These are phyloP conservation scores for Mangifera indica DNA, from an alignment of 345 rosid species.

Conservation along the genomic window DNA sequence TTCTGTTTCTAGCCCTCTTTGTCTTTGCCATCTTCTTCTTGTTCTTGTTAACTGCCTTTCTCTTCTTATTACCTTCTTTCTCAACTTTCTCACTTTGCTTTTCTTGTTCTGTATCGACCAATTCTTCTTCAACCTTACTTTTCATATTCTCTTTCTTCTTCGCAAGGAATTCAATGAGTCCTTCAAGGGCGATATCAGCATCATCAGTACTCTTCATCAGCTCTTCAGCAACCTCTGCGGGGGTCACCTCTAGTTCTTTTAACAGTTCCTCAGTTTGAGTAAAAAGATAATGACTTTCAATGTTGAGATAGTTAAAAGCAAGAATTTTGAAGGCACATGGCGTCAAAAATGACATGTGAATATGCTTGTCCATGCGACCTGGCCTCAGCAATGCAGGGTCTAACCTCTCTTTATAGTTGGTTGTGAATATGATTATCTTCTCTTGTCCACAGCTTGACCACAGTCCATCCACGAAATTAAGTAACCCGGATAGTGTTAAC, in stretches of 20 bases:
- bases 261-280: slow-evolving; percentile 39
- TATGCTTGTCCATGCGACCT: slow-evolving; percentile 44
- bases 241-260: slow-evolving; percentile 35
- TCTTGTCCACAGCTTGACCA: slow-evolving; percentile 30
- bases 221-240: slow-evolving; percentile 51
- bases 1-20: neutral
- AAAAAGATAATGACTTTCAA: slow-evolving; percentile 28
- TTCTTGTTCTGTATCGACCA: neutral
- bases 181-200: slow-evolving; percentile 34
- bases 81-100: neutral
- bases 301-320: slow-evolving; percentile 40
- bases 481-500: slow-evolving; percentile 26
- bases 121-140: slow-evolving; percentile 5
- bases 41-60: neutral
- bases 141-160: slow-evolving; percentile 15
- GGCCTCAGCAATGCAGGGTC: slow-evolving; percentile 32
- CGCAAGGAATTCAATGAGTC: slow-evolving; percentile 32
- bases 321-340: slow-evolving; percentile 39
- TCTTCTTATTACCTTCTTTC: neutral
- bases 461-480: slow-evolving; percentile 28
- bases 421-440: slow-evolving; percentile 29
- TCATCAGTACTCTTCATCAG: slow-evolving; percentile 43
- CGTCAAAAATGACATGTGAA: slow-evolving; percentile 42
- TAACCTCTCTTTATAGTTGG: slow-evolving; percentile 26
- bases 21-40: neutral